A percentile compares a stretch with the other conserved stretches of the same genome.
These are phyloP conservation scores for Chalciporus chontae DNA, from an alignment of 768 basidiomycete genomes.

Conservation along the genomic window DNA sequence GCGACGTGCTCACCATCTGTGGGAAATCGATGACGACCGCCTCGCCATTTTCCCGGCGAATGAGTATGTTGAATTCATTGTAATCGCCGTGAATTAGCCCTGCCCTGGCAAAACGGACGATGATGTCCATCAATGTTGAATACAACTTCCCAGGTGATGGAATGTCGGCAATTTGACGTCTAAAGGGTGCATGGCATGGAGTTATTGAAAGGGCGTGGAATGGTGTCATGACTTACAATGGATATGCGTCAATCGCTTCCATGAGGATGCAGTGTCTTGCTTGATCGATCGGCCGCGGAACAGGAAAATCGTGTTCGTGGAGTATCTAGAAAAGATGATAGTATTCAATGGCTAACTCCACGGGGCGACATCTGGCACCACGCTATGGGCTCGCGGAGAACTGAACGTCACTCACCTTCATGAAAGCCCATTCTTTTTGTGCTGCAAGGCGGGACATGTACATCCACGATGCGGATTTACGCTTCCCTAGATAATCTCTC, in stretches of 20 bases:
- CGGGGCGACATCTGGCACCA: not conserved
- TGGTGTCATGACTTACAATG: conserved; percentile 56
- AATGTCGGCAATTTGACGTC: conserved; percentile 83
- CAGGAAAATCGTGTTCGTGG: conserved; percentile 88
- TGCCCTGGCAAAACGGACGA: conserved; percentile 88
- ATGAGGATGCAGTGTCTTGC: conserved; percentile 93
- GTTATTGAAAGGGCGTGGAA: not conserved
- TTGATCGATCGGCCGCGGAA: conserved; percentile 92
- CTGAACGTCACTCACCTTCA: conserved; percentile 64
- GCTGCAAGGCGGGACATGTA: conserved; percentile 97
- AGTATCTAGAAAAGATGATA: conserved; percentile 58
- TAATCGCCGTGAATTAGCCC: conserved; percentile 99
- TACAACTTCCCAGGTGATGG: conserved; percentile 88
- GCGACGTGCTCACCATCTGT: conserved; percentile 98
- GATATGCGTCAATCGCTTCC: conserved; percentile 94
- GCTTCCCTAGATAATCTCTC: conserved; percentile 92
- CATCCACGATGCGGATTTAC: conserved; percentile 98
- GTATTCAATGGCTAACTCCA: not conserved
- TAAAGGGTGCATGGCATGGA: conserved; percentile 27
- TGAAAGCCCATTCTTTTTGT: conserved; percentile 97
- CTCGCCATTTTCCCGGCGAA: conserved; percentile 68
- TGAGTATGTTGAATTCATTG: conserved; percentile 99
- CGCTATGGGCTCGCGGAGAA: not conserved
- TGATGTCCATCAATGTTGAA: conserved; percentile 89
- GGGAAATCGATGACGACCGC: conserved; percentile 98